A percentile compares a stretch with the other conserved stretches of the same genome.
Evolutionary conservation across 169 alveolate species (phyloP).

Genomic region (Plasmodium sp.): DNA sequence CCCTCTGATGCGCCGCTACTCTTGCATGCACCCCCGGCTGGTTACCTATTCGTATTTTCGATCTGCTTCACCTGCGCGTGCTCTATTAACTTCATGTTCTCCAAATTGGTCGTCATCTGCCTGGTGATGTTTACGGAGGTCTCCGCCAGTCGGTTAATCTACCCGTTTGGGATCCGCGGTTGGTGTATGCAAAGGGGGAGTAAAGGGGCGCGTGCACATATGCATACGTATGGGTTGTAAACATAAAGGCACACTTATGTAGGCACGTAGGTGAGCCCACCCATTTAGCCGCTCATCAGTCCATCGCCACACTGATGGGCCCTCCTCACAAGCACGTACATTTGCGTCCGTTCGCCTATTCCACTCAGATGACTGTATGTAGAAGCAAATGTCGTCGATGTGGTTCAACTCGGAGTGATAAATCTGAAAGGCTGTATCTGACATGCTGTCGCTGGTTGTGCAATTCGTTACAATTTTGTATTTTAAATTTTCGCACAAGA

Average conservation of each 20-base stretch:
- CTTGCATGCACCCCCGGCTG: background rate
- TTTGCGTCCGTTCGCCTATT: slow-evolving; percentile 83
- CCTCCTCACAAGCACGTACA: slow-evolving; percentile 21
- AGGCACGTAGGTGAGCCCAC: background rate
- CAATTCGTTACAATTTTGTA: slow-evolving; percentile 82
- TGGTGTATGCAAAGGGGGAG: background rate
- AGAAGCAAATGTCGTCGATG: slow-evolving; percentile 87
- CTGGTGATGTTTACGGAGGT: slow-evolving; percentile 55
- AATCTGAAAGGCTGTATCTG: slow-evolving; percentile 87
- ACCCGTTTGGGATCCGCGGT: background rate
- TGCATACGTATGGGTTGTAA: background rate
- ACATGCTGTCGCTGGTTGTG: slow-evolving; percentile 78
- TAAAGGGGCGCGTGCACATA: background rate
- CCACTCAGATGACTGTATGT: slow-evolving; percentile 85
- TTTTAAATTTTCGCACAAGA: slow-evolving; percentile 81
- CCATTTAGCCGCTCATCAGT: background rate
- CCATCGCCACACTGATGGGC: background rate
- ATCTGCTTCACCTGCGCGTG: slow-evolving; percentile 72
- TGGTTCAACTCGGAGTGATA: slow-evolving; percentile 86
- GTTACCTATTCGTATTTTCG: slow-evolving; percentile 73
- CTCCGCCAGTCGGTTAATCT: slow-evolving; percentile 66
- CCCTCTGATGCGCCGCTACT: background rate
- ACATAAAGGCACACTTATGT: background rate
- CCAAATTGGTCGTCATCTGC: slow-evolving; percentile 74
- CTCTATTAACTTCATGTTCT: slow-evolving; percentile 71